These are phyloP conservation scores for Metschnikowia chrysomelidarum DNA, from an alignment of 805 yeast genomes.

Conservation along the genomic window DNA sequence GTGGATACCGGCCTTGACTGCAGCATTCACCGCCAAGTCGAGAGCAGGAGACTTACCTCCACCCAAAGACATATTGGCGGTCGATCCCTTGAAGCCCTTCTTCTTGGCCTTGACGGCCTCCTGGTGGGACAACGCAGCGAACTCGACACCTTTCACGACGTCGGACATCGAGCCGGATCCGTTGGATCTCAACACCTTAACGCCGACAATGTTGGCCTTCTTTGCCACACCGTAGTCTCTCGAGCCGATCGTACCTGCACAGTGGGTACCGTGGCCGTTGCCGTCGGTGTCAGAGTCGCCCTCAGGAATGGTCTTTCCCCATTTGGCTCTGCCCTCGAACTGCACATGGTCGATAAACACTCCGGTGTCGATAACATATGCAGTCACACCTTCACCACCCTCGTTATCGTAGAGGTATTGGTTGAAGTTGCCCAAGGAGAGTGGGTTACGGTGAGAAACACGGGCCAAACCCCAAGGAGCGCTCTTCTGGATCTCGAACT, in stretches of 20 bases:
- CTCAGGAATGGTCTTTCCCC: conserved; percentile 61
- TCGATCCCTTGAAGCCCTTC: conserved; percentile 55
- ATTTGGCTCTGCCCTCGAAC: conserved; percentile 57
- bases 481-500: conserved; percentile 68
- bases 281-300: conserved; percentile 62
- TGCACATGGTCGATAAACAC: conserved; percentile 60
- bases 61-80: conserved; percentile 62
- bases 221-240: conserved; percentile 82
- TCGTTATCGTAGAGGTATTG: conserved; percentile 40
- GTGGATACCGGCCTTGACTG: conserved; percentile 53
- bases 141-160: conserved; percentile 44
- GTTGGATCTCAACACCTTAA: conserved; percentile 39
- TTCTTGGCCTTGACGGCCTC: conserved; percentile 39
- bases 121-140: conserved; percentile 39
- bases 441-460: conserved; percentile 75
- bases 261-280: conserved; percentile 93
- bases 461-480: conserved; percentile 96
- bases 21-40: conserved; percentile 59
- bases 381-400: conserved; percentile 54
- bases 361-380: conserved; percentile 85
- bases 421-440: conserved; percentile 61
- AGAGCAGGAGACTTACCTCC: conserved; percentile 57
- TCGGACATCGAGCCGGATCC: conserved; percentile 43
- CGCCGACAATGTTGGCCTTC: conserved; percentile 39
- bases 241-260: conserved; percentile 86